Evolutionary conservation across 2,329 filamentous ascomycete species (phyloP), one percentile per base, ranked within the genome.

Genomic region (Alternaria tenuissima): DNA sequence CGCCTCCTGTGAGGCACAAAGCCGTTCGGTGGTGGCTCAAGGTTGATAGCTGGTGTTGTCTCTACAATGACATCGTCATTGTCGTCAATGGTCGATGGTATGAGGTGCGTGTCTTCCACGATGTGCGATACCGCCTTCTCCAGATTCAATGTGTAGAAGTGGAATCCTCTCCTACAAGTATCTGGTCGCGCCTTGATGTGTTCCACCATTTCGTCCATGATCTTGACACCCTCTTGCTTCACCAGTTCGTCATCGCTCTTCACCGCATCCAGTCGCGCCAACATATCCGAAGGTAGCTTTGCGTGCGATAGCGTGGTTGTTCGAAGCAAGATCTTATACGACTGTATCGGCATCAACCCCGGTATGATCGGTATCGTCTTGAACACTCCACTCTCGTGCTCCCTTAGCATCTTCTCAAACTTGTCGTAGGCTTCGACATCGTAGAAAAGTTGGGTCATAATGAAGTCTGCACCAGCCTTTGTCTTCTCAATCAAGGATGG

Each of bases 381-480:
- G 81, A 99, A 97, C 3, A 87, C 86, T 4, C 93, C 93, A 72
- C 92, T 96, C 48, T 92, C 88, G 73, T 99, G 93, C 54, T 89
- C 87, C 61, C 93, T 85, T 67, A 99, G 79, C 52, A 85, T 87
- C 65, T 82, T 85, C 81, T 98, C 94, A 73, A 96, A 98, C 34
- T 83, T 83, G 56, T 89, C 86, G 76, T 96, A 99, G 18, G 92
- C 92, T 4, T 91, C 85, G 24, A 93, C 86, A 75, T 98, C 93
- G 78, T 97, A 99, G 80, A 97, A 98, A 8, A 99, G 85, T 79
- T 99, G 95, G 1, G 95, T 98, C 92, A 99, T 97, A 79, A 99
- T 91, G 75, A 99, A 99, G 80, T 98, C 94, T 52, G 94, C 95
- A 1, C 95, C 95, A 4, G 95, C 95, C 69, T 90, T 85, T 1